Base-by-base conservation (phyloP, 306 rosid species). In the Arachis stenosperma region DNA sequence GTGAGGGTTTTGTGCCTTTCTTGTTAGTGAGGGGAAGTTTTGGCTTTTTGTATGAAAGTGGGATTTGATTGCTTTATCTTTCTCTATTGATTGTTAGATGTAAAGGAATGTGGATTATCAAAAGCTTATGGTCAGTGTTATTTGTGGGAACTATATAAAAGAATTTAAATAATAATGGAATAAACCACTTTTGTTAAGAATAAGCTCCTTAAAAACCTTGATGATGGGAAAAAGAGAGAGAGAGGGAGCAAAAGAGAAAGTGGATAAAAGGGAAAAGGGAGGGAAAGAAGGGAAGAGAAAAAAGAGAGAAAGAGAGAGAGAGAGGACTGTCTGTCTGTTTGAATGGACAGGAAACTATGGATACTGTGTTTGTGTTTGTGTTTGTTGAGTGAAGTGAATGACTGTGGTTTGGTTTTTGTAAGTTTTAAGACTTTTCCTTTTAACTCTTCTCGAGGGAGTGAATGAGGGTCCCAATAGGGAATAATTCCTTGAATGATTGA, bases 1-100 rank as follows among this genome's bases (percentile, higher is more conserved):
- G 77, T 77, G 78, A 58, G 73, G 65, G 84, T 67, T 83, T 88
- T 86, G 96, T 92, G 88, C 98, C 83, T 92, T 92, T 90, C 98
- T 90, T 92, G 94, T 82, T 72, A 81, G 89, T 74, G 96, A 92
- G 96, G 98, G 90, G 88, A 90, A 84, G 37, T 84, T 86, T 88
- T 92, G 91, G 89, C 86, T 84, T 88, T 89, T 81, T 65, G 65
- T 78, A 65, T 48, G 79, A 84, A 86, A 88, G 90, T 86, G 83
- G 83, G 83, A 79, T 80, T 80, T 42, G 46, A 42, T 42, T 84
- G 85, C 58, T 63, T 56, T 75, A 73, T 86, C 63, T 75, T 42
- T 81, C 54, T 48, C 13, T 47, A 47, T 22, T 22, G 27, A 22
- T 22, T 12, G 13, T 73, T 67, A 68, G 65, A 75, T 76, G 61